Base-by-base conservation (phyloP, 1,284 basidiomycete genomes). In the Phellopilus nigrolimitatus region DNA sequence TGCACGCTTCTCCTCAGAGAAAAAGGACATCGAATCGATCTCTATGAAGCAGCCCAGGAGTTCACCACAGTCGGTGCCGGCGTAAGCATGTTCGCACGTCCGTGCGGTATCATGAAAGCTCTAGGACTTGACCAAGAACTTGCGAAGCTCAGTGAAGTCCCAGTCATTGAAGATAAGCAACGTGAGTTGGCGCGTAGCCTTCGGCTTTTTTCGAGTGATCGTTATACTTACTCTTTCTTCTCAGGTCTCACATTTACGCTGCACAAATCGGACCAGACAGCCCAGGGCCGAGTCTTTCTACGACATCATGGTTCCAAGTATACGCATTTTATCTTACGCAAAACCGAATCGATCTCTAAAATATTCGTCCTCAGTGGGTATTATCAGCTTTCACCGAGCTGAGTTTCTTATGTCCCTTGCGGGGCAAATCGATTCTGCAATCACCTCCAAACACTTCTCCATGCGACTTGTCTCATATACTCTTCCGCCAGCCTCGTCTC, bases 1-100 rank as follows among this genome's bases (percentile, higher is more conserved):
- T n/a, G 60, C 66, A 6, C 64, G 66, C 51, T 64, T 66, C 36
- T 59, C 67, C 2, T 13, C 31, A 27, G 45, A 30, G 19, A 28
- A 31, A 22, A 49, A 22, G 15, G 64, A 71, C 52, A 67, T 74
- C 64, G 68, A 13, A 63, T 74, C 33, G 66, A 70, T 25, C 59
- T 74, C 17, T 75, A 72, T 59, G 72, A 73, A 58, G 62, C 66
- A 5, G 64, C 69, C 1, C 24, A 53, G 4, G 58, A 63, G 46
- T 68, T 75, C 45, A 58, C 65, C n/a, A 68, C 69, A 57, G 60
- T 72, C 31, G 73, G 74, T 4, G 73, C 73, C 8, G 72, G 72
- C 5, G 67, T 66, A 21, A 60, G 58, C 2, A 53, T 68, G 46
- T 61, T 53, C 53, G 66, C 65, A 8, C 53, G 61, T 12, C 46